phyloP scores from a whole-genome alignment of 257 asterid species.

The Knoxia roxburghii region DNA sequence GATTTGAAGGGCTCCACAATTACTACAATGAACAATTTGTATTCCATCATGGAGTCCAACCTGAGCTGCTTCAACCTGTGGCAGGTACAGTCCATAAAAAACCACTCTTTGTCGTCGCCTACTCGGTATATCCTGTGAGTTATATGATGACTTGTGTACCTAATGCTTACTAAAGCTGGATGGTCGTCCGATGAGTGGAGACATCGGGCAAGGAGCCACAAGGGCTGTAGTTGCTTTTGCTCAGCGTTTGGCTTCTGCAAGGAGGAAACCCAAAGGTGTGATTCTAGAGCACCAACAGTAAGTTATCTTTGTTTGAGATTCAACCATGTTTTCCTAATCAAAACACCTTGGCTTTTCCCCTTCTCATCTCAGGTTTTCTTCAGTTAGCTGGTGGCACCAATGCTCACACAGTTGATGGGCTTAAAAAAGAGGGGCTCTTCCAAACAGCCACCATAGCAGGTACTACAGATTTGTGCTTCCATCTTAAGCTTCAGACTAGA shows the following conservation, averaged over 20 bases:
- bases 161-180: slow-evolving; percentile 50
- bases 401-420: slow-evolving; percentile 69
- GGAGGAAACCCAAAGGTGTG: slow-evolving; percentile 60
- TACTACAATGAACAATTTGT: slow-evolving; percentile 60
- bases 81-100: slow-evolving; percentile 50
- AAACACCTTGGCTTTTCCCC: not conserved
- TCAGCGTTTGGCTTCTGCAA: slow-evolving; percentile 43
- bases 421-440: slow-evolving; percentile 47
- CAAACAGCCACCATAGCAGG: slow-evolving; percentile 47
- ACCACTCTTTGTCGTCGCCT: too few species aligned
- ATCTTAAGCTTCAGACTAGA: not conserved
- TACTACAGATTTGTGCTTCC: slow-evolving; percentile 20
- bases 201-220: slow-evolving; percentile 89
- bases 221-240: slow-evolving; percentile 75
- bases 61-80: slow-evolving; percentile 62
- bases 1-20: slow-evolving; percentile 53
- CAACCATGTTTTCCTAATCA: not conserved
- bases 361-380: slow-evolving; percentile 53
- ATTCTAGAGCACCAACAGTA: not conserved
- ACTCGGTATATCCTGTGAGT: not conserved
- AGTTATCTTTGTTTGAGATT: not conserved
- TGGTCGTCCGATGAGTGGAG: slow-evolving; percentile 98
- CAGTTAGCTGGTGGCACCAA: slow-evolving; percentile 95
- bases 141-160: slow-evolving; percentile 1
- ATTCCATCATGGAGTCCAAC: slow-evolving; percentile 50